Conservation (phyloP, 352 stramenopile species). For the Pythium scleroteichum region DNA sequence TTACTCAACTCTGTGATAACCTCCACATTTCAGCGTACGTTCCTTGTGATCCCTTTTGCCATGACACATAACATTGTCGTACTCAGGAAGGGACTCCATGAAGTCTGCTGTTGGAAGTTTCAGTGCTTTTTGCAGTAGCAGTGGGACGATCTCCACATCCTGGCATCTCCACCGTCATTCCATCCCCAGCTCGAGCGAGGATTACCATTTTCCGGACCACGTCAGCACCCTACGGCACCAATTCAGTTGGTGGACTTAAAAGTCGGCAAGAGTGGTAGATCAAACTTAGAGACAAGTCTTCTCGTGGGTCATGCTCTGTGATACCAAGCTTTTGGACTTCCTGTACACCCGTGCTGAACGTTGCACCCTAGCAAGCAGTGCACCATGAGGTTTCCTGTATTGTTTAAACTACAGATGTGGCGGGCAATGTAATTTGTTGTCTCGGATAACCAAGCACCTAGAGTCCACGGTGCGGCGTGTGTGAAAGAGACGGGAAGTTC, state of each 20-base stretch:
- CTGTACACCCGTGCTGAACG: conserved; percentile 48
- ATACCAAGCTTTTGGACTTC: conserved; percentile 54
- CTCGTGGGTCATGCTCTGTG: conserved; percentile 66
- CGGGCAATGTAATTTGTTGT: too few relatives aligned
- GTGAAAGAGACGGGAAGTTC: too few relatives aligned
- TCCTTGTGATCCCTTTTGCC: neutral
- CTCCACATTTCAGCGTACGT: neutral
- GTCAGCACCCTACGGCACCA: conserved; percentile 44
- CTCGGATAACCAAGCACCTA: too few relatives aligned
- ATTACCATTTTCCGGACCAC: conserved; percentile 73
- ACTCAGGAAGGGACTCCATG: conserved; percentile 38
- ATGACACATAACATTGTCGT: conserved; percentile 34
- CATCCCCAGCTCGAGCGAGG: conserved; percentile 50
- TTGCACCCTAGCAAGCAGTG: conserved; percentile 27
- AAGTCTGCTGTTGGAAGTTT: conserved; percentile 53
- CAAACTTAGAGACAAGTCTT: conserved; percentile 47
- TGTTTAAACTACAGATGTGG: too few relatives aligned
- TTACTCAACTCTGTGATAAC: conserved; percentile 24
- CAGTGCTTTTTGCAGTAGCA: conserved; percentile 47
- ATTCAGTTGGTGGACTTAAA: neutral
- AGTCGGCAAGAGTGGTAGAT: neutral
- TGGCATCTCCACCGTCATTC: conserved; percentile 29
- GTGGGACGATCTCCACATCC: conserved; percentile 44
- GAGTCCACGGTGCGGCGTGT: too few relatives aligned
- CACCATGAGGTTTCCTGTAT: too few relatives aligned